A percentile compares a stretch with the other conserved stretches of the same genome.
These are phyloP conservation scores for Fusarium multiceps DNA, from an alignment of 2,329 filamentous ascomycete genomes.

Conservation along the genomic window DNA sequence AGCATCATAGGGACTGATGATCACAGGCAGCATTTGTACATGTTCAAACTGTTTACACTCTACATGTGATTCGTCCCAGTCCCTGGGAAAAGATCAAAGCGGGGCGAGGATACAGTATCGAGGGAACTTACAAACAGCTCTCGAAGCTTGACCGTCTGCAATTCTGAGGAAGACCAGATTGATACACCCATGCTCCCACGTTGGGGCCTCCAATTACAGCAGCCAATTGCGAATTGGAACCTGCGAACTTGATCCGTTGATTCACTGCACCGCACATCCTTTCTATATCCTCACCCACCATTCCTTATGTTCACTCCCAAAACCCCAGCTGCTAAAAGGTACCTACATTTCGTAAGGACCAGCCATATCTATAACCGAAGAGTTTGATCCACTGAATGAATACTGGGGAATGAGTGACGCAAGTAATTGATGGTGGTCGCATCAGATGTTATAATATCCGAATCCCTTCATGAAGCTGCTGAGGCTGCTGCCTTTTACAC, in stretches of 20 bases:
- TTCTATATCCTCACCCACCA: conserved; percentile 10
- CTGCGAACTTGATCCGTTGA: conserved; percentile 3
- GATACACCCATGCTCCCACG: not conserved
- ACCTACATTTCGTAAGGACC: not conserved
- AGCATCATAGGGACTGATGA: not conserved
- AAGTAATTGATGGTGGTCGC: not conserved
- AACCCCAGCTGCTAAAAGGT: not conserved
- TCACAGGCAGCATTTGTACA: not conserved
- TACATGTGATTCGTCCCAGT: conserved; percentile 1
- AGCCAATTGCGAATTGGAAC: not conserved
- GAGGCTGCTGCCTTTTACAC: too few species aligned
- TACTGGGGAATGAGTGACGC: conserved; percentile 25
- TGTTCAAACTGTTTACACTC: not conserved
- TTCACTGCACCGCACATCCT: not conserved
- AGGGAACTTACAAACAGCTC: not conserved
- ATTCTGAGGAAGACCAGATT: not conserved
- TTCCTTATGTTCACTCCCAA: conserved; percentile 9
- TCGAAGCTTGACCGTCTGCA: not conserved
- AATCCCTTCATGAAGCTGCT: conserved; percentile 1
- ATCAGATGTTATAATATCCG: not conserved
- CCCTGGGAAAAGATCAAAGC: not conserved
- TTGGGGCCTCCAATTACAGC: not conserved
- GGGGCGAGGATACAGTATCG: not conserved
- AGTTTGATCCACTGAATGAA: not conserved
- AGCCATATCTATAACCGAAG: not conserved